Conservation (phyloP, 192 early-diverging fungal species). For the Coemansia brasiliensis region DNA sequence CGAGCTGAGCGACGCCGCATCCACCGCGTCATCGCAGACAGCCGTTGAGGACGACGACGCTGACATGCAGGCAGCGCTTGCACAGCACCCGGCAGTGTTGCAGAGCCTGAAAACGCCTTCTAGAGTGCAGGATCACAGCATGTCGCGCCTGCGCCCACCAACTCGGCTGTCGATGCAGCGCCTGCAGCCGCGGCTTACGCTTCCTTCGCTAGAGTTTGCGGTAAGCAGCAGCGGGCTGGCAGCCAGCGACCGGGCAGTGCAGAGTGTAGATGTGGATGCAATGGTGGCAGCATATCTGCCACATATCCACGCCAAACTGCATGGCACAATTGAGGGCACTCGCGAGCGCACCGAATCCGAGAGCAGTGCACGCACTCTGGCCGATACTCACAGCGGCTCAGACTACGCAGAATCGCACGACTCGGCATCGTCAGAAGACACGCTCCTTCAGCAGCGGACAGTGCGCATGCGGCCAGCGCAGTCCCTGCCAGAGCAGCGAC, state of each 20-base stretch:
- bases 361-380: slow-evolving; percentile 23
- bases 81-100: slow-evolving; percentile 16
- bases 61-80: not conserved
- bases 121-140: not conserved
- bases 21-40: not conserved
- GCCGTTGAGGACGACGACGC: slow-evolving; percentile 1
- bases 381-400: not conserved
- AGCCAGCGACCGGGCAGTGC: slow-evolving; percentile 5
- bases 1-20: not conserved
- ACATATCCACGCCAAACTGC: slow-evolving; percentile 14
- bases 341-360: slow-evolving; percentile 27
- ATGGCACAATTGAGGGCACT: not conserved
- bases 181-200: too few species aligned
- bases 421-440: slow-evolving; percentile 17
- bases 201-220: slow-evolving; percentile 16
- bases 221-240: not conserved
- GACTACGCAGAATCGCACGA: slow-evolving; percentile 15
- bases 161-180: slow-evolving; percentile 1
- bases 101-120: not conserved
- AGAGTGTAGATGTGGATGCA: slow-evolving; percentile 27
- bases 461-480: slow-evolving; percentile 2
- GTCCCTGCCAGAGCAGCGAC: slow-evolving; percentile 9
- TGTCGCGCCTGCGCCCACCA: not conserved
- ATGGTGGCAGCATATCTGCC: slow-evolving; percentile 40
- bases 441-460: not conserved